These are phyloP conservation scores for Pinus taeda DNA, from an alignment of 75 land plant genomes.

Conservation along the genomic window DNA sequence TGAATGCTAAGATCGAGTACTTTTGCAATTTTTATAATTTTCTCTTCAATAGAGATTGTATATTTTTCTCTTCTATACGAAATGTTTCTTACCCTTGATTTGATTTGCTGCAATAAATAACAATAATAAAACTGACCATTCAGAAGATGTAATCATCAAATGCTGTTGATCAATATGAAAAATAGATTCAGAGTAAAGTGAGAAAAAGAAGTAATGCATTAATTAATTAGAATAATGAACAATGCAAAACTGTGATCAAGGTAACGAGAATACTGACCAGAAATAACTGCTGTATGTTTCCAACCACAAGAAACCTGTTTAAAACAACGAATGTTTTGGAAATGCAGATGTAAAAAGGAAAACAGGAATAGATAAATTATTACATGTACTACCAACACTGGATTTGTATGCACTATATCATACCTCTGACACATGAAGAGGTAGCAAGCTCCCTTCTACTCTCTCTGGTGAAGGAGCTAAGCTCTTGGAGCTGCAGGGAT, in stretches of 20 bases:
- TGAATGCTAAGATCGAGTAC: too few relatives aligned
- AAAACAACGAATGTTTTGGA: neutral
- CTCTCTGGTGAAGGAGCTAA: constrained; percentile 42
- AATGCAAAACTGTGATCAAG: neutral
- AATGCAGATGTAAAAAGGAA: neutral
- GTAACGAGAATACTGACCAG: constrained; percentile 32
- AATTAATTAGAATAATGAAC: neutral
- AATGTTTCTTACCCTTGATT: too few relatives aligned
- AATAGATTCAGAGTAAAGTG: neutral
- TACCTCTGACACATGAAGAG: constrained; percentile 58
- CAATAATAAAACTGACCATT: too few relatives aligned
- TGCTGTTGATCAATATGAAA: neutral
- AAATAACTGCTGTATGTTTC: constrained; percentile 93
- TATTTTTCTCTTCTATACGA: too few relatives aligned
- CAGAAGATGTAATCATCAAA: neutral
- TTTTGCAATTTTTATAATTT: too few relatives aligned
- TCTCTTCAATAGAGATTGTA: too few relatives aligned
- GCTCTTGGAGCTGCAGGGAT: constrained; percentile 42
- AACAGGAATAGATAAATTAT: neutral
- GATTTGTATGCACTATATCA: neutral
- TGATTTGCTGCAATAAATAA: too few relatives aligned
- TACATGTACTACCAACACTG: neutral
- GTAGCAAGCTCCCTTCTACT: constrained; percentile 50
- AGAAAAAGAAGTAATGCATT: neutral
- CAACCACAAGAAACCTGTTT: constrained; percentile 96